Evolutionary conservation across 2,329 filamentous ascomycete species (phyloP).

Genomic region (Stagonosporopsis rhizophila): DNA sequence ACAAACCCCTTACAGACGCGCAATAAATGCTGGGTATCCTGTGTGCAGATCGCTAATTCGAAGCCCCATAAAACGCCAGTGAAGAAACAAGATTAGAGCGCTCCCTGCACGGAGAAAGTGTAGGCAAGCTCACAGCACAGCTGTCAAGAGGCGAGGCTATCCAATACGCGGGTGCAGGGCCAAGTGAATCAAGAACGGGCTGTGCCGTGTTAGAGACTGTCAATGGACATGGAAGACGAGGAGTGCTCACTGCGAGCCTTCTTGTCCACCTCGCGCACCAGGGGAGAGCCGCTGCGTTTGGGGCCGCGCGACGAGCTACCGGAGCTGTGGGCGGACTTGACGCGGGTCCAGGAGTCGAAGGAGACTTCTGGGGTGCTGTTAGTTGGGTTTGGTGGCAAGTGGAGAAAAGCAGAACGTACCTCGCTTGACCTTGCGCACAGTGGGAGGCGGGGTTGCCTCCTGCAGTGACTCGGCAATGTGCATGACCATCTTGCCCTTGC

Average conservation of each 20-base stretch:
- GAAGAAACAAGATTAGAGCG: not conserved
- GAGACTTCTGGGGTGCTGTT: constrained; percentile 33
- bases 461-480: constrained; percentile 60
- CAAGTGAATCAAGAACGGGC: constrained; percentile 22
- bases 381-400: not conserved
- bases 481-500: constrained; percentile 55
- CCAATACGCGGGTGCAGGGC: not conserved
- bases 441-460: constrained; percentile 61
- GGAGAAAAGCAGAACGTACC: constrained; percentile 50
- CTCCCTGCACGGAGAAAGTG: not conserved
- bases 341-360: constrained; percentile 73
- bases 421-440: constrained; percentile 66
- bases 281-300: constrained; percentile 44
- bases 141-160: not conserved
- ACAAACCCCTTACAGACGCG: constrained; percentile 11
- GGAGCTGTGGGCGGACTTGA: constrained; percentile 58
- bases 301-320: constrained; percentile 50
- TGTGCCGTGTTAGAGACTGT: constrained; percentile 35
- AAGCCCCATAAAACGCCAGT: constrained; percentile 12
- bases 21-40: constrained; percentile 17
- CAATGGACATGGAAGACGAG: constrained; percentile 34
- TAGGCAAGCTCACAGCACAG: not conserved
- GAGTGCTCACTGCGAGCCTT: constrained; percentile 23
- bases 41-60: constrained; percentile 12
- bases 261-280: constrained; percentile 41